These are phyloP conservation scores for Tolypocladium paradoxum DNA, from an alignment of 2,329 filamentous ascomycete species.

Conservation along the genomic window DNA sequence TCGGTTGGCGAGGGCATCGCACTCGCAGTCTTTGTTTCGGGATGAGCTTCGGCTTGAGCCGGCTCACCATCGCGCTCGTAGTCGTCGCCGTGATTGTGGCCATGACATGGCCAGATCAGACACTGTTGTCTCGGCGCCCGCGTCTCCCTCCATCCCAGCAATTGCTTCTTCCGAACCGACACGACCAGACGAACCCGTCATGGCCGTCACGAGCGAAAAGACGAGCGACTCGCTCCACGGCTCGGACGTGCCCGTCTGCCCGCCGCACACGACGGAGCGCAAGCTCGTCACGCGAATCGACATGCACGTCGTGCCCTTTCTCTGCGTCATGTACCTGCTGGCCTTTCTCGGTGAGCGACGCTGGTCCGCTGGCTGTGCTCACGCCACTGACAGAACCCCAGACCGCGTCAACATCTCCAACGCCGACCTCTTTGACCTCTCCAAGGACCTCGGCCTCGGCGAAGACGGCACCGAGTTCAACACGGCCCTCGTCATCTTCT, in stretches of 20 bases:
- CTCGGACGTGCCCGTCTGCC: constrained; percentile 22
- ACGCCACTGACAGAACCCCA: constrained; percentile 5
- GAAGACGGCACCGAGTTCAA: constrained; percentile 51
- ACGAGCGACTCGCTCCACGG: neutral
- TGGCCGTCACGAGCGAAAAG: neutral
- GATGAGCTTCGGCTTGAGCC: too few relatives aligned
- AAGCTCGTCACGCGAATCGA: constrained; percentile 62
- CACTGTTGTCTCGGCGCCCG: too few relatives aligned
- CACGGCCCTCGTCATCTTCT: constrained; percentile 69
- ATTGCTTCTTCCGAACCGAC: too few relatives aligned
- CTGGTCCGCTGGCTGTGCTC: neutral
- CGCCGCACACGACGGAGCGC: constrained; percentile 49
- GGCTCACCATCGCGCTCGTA: too few relatives aligned
- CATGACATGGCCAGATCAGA: too few relatives aligned
- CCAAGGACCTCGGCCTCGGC: constrained; percentile 47
- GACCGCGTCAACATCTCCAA: constrained; percentile 73
- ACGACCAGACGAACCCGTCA: neutral
- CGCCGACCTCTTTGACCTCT: constrained; percentile 56
- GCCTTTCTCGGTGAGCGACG: constrained; percentile 46
- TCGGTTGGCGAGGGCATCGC: too few relatives aligned
- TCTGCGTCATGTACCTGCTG: constrained; percentile 61
- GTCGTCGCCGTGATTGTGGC: too few relatives aligned
- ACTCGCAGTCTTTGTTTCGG: too few relatives aligned
- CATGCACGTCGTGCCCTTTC: constrained; percentile 57
- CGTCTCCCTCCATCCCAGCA: too few relatives aligned